Percentiles rank a stretch among this genome's conserved stretches.
phyloP scores from a whole-genome alignment of 345 rosid genomes.

The Hibiscus syriacus region DNA sequence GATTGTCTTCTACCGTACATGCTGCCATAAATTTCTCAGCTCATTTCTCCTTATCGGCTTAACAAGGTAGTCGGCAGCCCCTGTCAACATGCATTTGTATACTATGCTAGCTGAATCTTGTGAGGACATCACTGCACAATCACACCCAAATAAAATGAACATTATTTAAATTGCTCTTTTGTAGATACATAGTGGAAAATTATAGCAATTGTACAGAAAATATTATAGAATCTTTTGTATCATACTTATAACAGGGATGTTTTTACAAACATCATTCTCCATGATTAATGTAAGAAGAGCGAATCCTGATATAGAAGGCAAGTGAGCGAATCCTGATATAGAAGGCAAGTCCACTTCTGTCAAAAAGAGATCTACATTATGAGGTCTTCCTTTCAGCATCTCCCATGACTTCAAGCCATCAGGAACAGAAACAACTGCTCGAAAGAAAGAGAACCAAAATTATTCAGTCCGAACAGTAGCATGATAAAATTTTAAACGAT shows the following conservation, averaged over 20 bases:
- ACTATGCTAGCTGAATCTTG: conserved; percentile 75
- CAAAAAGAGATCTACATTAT: conserved; percentile 63
- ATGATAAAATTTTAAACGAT: too few relatives aligned
- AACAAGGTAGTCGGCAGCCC: conserved; percentile 96
- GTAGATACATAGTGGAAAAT: background rate
- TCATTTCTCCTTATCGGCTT: too few relatives aligned
- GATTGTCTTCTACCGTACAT: conserved; percentile 92
- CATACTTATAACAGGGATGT: too few relatives aligned
- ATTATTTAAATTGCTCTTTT: background rate
- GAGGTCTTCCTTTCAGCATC: too few relatives aligned
- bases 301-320: too few relatives aligned
- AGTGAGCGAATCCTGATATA: conserved; percentile 81
- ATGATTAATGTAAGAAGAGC: conserved; percentile 70
- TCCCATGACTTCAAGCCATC: conserved; percentile 97
- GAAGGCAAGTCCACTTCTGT: conserved; percentile 89
- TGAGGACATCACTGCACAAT: conserved; percentile 67
- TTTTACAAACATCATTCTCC: too few relatives aligned
- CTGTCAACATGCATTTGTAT: conserved; percentile 88
- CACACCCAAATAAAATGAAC: conserved; percentile 1
- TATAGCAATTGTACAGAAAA: background rate
- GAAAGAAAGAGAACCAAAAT: conserved; percentile 7
- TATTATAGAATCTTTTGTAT: conserved; percentile 4
- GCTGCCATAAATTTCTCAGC: too few relatives aligned
- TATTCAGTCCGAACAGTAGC: conserved; percentile 4
- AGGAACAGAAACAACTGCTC: conserved; percentile 66